phyloP scores from a whole-genome alignment of 768 basidiomycete species.

The Tulasnella sp. region DNA sequence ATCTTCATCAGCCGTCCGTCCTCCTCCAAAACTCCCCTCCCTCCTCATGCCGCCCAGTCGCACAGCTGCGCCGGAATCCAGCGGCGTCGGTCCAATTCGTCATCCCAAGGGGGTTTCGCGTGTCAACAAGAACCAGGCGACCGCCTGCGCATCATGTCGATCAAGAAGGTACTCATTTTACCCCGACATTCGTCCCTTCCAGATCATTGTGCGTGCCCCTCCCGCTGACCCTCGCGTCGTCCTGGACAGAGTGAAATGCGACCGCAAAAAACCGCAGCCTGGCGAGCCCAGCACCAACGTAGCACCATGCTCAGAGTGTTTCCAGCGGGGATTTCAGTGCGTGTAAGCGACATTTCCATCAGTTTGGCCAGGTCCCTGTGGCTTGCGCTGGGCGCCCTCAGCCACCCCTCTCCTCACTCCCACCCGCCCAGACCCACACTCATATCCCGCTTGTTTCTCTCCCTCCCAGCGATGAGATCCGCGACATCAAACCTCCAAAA shows the following conservation, averaged over 20 bases:
- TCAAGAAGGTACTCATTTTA: conserved; percentile 66
- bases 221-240: not conserved
- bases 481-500: conserved; percentile 88
- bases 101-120: conserved; percentile 55
- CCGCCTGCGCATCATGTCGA: conserved; percentile 92
- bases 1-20: not conserved
- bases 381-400: not conserved
- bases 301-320: conserved; percentile 82
- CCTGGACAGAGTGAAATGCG: conserved; percentile 77
- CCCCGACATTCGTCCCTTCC: not conserved
- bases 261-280: conserved; percentile 75
- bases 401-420: conserved; percentile 16
- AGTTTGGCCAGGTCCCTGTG: conserved; percentile 2
- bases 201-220: not conserved
- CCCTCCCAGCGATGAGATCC: conserved; percentile 77
- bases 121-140: conserved; percentile 80
- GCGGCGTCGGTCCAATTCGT: not conserved
- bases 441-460: conserved; percentile 30
- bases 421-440: conserved; percentile 10
- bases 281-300: conserved; percentile 53
- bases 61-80: conserved; percentile 32
- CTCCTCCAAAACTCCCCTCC: conserved; percentile 3
- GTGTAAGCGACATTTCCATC: conserved; percentile 55
- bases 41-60: conserved; percentile 36
- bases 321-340: conserved; percentile 88